These are phyloP conservation scores for Claviceps maximensis DNA, from an alignment of 2,329 filamentous ascomycete genomes.

Conservation along the genomic window DNA sequence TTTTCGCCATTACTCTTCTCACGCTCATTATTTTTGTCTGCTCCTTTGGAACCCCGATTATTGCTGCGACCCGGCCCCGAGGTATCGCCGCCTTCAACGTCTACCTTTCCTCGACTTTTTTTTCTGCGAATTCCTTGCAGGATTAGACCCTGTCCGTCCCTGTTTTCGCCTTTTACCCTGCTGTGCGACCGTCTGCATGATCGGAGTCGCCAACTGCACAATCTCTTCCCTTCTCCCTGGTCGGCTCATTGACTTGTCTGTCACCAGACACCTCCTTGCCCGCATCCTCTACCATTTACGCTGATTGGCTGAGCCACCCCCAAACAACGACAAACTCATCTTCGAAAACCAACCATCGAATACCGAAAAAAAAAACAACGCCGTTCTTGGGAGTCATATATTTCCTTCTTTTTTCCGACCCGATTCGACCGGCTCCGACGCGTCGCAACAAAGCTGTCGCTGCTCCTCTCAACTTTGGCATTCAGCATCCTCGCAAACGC, in stretches of 20 bases:
- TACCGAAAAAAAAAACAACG: not conserved
- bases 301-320: not conserved
- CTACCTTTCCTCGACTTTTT: no score
- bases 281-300: not conserved
- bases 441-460: not conserved
- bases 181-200: not conserved
- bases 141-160: no score
- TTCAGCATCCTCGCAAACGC: slow-evolving; percentile 3
- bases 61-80: no score
- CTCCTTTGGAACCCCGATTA: no score
- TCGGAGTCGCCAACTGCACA: not conserved
- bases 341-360: not conserved
- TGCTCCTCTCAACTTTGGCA: not conserved
- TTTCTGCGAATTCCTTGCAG: no score
- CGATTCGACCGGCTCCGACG: not conserved
- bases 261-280: not conserved
- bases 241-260: not conserved
- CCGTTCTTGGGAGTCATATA: not conserved
- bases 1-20: no score
- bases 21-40: no score
- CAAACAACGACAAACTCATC: not conserved
- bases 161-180: no score
- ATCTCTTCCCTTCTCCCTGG: not conserved
- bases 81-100: no score
- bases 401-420: not conserved